phyloP scores from a whole-genome alignment of 2,329 filamentous ascomycete genomes.

The Fusarium subglutinans region DNA sequence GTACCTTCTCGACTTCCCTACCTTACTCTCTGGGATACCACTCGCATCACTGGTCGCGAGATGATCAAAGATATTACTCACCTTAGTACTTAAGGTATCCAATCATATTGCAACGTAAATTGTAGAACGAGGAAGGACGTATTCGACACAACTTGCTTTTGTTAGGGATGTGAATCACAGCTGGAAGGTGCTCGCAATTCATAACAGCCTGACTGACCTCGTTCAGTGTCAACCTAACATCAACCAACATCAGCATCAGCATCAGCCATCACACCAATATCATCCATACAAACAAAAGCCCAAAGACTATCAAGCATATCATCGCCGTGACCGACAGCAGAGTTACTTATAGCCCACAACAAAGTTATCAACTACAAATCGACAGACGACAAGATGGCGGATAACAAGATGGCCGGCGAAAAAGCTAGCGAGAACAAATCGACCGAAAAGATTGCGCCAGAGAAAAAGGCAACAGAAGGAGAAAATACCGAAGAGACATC shows the following conservation, averaged over 20 bases:
- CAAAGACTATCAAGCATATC: not conserved
- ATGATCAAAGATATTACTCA: not conserved
- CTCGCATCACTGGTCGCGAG: no score
- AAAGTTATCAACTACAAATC: not conserved
- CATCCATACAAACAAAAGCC: not conserved
- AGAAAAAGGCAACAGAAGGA: not conserved
- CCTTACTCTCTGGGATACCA: no score
- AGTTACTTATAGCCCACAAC: not conserved
- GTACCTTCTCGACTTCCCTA: no score
- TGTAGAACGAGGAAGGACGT: not conserved
- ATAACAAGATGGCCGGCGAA: not conserved
- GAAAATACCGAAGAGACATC: not conserved
- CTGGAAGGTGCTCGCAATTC: not conserved
- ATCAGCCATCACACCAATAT: not conserved
- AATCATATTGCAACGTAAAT: not conserved
- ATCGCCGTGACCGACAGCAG: not conserved
- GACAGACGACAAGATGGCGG: not conserved
- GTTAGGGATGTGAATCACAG: not conserved
- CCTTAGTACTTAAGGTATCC: not conserved
- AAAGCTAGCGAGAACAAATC: not conserved
- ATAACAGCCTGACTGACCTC: not conserved
- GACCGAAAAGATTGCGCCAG: not conserved
- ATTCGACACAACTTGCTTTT: not conserved
- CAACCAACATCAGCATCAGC: not conserved
- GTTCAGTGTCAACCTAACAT: not conserved